Base-by-base conservation (phyloP, 192 early-diverging fungal genomes). In the Chytriomyces confervae region DNA sequence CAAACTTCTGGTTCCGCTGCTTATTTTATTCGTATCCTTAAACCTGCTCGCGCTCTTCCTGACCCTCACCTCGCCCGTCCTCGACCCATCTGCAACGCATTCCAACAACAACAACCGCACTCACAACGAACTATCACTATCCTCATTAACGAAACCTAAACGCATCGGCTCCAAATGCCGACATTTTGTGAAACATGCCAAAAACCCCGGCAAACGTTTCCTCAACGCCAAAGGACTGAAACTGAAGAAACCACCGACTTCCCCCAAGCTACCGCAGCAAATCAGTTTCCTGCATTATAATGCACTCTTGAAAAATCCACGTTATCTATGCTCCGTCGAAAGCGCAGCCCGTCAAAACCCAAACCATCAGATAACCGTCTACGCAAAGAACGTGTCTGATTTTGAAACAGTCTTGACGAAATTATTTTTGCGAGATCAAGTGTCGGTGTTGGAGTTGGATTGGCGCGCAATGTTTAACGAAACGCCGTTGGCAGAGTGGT, bases 201-300 rank as follows among this genome's bases (percentile, higher is more conserved):
- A 5, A 57, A 57, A 20, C 53, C 53, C 53, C 5, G 53, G 53
- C 53, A 57, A 13, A 20, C 53, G 20, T 20, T n/a, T 57, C 16
- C 13, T 57, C 2, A 57, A 20, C 53, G 53, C 20, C 53, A 20
- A 20, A 57, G 53, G 53, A 13, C 53, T 57, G 13, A 13, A 13
- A 20, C 53, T 57, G 3, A 57, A 57, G 36, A 36, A 36, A 36
- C 36, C 36, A 36, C 36, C 36, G 3, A 20, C 1, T n/a, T 20
- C 16, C 5, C 16, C 20, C 53, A 20, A 13, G 5, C 20, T 57
- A 13, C 53, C 81, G 45, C 66, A 77, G 48, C 24, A 43, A 53
- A 81, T 83, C 60, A 66, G 51, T 61, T 83, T 81, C 62, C 44
- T 83, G 18, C 79, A 83, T 66, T 83, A 51, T 76, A 83, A 83